Conservation (phyloP, 1,284 basidiomycete species). For the Apiotrichum mycotoxinovorans region DNA sequence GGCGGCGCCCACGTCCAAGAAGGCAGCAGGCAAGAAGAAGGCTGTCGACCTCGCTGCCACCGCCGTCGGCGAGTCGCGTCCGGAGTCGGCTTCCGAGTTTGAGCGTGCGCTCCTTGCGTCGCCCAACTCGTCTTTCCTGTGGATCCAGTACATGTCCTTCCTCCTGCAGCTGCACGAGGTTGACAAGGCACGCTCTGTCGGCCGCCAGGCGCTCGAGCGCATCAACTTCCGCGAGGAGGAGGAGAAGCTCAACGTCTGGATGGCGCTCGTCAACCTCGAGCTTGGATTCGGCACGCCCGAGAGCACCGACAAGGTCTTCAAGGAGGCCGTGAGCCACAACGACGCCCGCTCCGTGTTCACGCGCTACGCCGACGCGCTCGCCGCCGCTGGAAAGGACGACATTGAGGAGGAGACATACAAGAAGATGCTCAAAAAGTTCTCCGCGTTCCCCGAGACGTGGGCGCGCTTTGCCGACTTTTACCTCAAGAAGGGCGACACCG, state of each 20-base stretch:
- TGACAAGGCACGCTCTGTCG: constrained; percentile 87
- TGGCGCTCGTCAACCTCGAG: constrained; percentile 92
- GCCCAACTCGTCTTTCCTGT: constrained; percentile 94
- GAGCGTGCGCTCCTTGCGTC: constrained; percentile 92
- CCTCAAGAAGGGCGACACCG: constrained; percentile 66
- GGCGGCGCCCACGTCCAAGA: constrained; percentile 18
- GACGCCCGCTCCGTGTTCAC: constrained; percentile 88
- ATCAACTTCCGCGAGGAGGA: constrained; percentile 96
- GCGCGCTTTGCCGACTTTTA: constrained; percentile 74
- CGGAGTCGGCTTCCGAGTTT: constrained; percentile 89
- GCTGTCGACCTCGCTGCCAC: constrained; percentile 76
- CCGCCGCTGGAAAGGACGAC: constrained; percentile 70
- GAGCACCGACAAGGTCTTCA: constrained; percentile 72
- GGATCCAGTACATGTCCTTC: constrained; percentile 99
- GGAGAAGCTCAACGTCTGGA: constrained; percentile 97
- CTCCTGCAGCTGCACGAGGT: constrained; percentile 92
- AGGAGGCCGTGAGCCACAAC: constrained; percentile 83
- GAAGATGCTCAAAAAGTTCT: constrained; percentile 86
- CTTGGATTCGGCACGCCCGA: constrained; percentile 87
- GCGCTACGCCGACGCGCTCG: constrained; percentile 77
- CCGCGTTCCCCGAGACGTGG: constrained; percentile 87
- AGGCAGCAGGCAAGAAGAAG: constrained; percentile 55
- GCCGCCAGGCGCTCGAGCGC: constrained; percentile 73
- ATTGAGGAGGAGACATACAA: constrained; percentile 82
- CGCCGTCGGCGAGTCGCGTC: constrained; percentile 68